Conservation (phyloP, 116 monocot species). For the Phalaenopsis hybrid region DNA sequence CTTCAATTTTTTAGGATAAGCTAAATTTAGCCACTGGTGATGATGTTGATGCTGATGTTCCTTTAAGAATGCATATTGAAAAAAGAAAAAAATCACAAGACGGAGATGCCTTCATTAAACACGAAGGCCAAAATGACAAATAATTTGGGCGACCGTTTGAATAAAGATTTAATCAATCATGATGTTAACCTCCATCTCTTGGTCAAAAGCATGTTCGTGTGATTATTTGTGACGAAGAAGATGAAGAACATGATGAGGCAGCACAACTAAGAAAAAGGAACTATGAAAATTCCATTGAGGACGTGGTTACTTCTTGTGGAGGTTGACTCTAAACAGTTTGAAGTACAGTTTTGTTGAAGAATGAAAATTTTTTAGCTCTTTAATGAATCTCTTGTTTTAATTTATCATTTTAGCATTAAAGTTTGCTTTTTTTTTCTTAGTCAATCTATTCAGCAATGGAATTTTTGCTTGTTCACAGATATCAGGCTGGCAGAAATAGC, state of each 20-base stretch:
- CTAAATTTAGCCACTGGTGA: constrained; percentile 13
- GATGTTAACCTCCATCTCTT: constrained; percentile 18
- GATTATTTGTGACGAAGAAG: constrained; percentile 89
- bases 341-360: not conserved
- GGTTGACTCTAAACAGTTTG: constrained; percentile 20
- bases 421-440: constrained; percentile 7
- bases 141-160: constrained; percentile 14
- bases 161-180: constrained; percentile 20
- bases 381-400: not conserved
- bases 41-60: constrained; percentile 44
- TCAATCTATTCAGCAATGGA: constrained; percentile 1
- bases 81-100: constrained; percentile 24
- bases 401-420: not conserved
- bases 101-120: constrained; percentile 24
- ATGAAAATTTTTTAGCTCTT: constrained; percentile 2
- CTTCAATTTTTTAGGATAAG: constrained; percentile 8
- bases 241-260: constrained; percentile 28
- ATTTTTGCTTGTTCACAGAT: constrained; percentile 27
- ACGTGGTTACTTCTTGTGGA: constrained; percentile 27
- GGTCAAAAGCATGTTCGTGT: constrained; percentile 64
- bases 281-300: constrained; percentile 14
- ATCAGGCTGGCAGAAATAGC: constrained; percentile 6
- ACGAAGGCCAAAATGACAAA: constrained; percentile 12
- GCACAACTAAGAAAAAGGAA: constrained; percentile 18
- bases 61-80: constrained; percentile 38